Evolutionary conservation across 768 basidiomycete genomes (phyloP), one percentile per base, ranked within the genome.

Genomic region (Boletus eberwhitei): DNA sequence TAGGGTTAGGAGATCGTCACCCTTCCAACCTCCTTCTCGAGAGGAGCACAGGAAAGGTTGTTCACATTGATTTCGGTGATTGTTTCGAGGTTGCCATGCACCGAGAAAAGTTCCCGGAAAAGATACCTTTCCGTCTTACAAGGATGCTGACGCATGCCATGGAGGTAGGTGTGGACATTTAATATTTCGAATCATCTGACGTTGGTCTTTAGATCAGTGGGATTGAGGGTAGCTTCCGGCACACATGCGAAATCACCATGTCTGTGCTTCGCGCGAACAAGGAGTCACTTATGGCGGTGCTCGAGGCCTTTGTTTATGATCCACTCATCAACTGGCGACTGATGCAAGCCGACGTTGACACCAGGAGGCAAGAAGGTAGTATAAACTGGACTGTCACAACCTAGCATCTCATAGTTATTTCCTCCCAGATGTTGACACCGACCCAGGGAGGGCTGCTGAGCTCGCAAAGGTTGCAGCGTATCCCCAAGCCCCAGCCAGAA

Each of bases 81-180:
- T 99, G 97, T 67, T 99, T 98, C 72, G 95, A 98, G 73, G 88
- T 97, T 40, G 94, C 95, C 19, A 96, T 96, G 90, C 89, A 91
- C 63, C 88, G 94, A 64, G 94, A 97, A 72, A 99, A 99, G 74
- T 98, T 95, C 79, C 97, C 97, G 0, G 97, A 99, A 74, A 95
- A 89, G 71, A 93, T 99, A 50, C 97, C 97, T 0, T 99, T 99
- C 86, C 85, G 97, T 37, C 79, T 99, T 58, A 99, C 97, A 11
- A 80, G 97, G 61, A 99, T 99, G 97, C 81, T 99, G 49, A 96
- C 93, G 12, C 92, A 97, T 68, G 97, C 97, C 13, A 99, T 99
- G 97, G 97, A 99, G 82, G 94, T 92, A 61, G 61, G 6, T 39
- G 16, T 29, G 5, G 13, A 13, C 24, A 5, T 45, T 38, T 37